Base-by-base conservation (phyloP, 805 yeast species). In the Pichia kluyveri region DNA sequence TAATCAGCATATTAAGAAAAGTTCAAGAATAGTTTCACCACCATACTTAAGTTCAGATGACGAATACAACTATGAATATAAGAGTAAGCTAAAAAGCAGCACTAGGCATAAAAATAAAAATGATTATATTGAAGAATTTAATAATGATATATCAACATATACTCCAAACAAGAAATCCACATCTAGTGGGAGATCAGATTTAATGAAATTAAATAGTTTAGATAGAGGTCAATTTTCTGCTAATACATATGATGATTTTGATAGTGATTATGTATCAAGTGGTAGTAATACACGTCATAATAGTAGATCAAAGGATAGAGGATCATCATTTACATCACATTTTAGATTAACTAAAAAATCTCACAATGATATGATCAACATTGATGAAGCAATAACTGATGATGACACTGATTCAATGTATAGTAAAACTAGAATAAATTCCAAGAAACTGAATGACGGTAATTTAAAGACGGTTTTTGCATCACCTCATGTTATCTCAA, bases 41-140 rank as follows among this genome's bases (percentile, higher is more conserved):
- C 37, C 45, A 23, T 34, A 26, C 14, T 30, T 44, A 10, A 44
- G 51, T 41, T 44, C 51, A 7, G 47, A 44, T 40, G 51, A 48
- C 18, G 51, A 44, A 18, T 30, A 32, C 8, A 32, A 12, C 17
- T 32, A 32, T 32, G 37, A 14, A 14, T 7, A 9, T 8, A 32
- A 32, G 11, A 32, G 11, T 32, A 32, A 15, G 3, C 7, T 7
- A 12, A 30, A 28, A 8, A 37, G 5, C 28, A 18, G 23, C 8
- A 30, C 31, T 7, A 32, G n/a, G n/a, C 8, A 11, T 14, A 32
- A 11, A 32, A 32, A 42, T 42, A 19, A 32, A 31, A 45, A 38
- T 17, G 49, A 47, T 27, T 43, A 36, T 26, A 32, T 32, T 32
- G 37, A 32, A 15, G 37, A 32, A 8, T 32, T 32, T 5, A 37